These are phyloP conservation scores for Neurospora sublineolata DNA, from an alignment of 495 filamentous ascomycete species.

Conservation along the genomic window DNA sequence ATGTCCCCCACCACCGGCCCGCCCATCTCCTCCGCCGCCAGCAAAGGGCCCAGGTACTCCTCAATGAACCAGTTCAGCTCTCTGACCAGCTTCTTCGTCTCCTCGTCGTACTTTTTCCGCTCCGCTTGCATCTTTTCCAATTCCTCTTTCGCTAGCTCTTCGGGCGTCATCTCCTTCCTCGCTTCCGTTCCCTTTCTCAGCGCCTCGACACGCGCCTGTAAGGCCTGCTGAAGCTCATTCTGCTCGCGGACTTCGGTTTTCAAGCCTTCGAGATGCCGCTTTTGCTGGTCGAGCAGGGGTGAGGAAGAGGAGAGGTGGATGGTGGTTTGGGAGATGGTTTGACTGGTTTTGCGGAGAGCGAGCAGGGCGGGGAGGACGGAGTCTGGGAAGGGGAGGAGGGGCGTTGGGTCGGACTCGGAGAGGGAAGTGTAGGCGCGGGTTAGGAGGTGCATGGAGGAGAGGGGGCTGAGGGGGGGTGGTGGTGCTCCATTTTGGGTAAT, in stretches of 20 bases:
- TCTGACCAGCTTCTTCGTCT: constrained; percentile 45
- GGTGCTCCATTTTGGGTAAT: background rate
- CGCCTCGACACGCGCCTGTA: constrained; percentile 35
- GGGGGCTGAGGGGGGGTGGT: background rate
- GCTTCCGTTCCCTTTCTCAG: constrained; percentile 43
- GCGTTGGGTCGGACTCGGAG: constrained; percentile 40
- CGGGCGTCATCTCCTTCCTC: constrained; percentile 43
- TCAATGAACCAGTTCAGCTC: constrained; percentile 64
- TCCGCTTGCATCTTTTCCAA: constrained; percentile 35
- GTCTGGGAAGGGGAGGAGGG: constrained; percentile 47
- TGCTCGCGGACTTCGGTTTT: constrained; percentile 53
- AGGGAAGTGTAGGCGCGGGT: constrained; percentile 54
- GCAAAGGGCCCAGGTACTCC: constrained; percentile 60
- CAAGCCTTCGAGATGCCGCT: constrained; percentile 46
- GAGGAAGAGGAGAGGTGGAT: constrained; percentile 44
- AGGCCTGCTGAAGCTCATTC: constrained; percentile 41
- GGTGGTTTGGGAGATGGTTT: constrained; percentile 51
- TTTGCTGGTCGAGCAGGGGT: constrained; percentile 39
- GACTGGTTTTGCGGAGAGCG: constrained; percentile 52
- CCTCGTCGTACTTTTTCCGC: constrained; percentile 41
- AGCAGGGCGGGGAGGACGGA: constrained; percentile 63
- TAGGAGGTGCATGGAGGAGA: constrained; percentile 38
- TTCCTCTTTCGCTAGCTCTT: constrained; percentile 48
- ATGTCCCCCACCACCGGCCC: constrained; percentile 74
- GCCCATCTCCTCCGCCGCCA: constrained; percentile 77